phyloP scores from a whole-genome alignment of 169 alveolate genomes.

The Eimeria nieschulzi region DNA sequence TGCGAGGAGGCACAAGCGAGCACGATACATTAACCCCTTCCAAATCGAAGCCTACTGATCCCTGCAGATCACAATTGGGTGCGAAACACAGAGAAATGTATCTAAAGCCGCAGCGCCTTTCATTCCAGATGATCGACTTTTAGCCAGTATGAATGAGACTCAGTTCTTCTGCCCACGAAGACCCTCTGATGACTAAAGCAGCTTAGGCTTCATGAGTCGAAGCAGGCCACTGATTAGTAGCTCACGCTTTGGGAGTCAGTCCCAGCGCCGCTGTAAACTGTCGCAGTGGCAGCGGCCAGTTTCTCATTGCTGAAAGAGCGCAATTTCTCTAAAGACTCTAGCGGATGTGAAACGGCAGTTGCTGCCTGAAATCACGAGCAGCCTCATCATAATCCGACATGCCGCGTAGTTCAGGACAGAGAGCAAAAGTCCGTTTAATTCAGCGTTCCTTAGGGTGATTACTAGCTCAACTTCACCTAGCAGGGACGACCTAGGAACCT shows the following conservation, averaged over 20 bases:
- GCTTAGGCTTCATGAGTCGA: no score
- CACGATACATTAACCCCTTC: constrained; percentile 19
- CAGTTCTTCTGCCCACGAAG: no score
- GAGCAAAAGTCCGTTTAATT: no score
- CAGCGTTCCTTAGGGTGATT: no score
- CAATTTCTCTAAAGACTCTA: background rate
- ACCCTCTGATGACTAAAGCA: no score
- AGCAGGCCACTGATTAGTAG: no score
- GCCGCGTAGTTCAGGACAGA: no score
- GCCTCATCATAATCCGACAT: no score
- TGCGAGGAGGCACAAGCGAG: constrained; percentile 2
- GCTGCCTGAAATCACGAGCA: constrained; percentile 23
- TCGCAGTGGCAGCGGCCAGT: constrained; percentile 22
- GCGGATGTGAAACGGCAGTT: background rate
- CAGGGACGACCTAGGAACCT: no score
- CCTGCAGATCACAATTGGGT: constrained; percentile 34
- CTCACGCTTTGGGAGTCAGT: background rate
- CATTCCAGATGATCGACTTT: no score
- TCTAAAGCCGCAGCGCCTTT: background rate
- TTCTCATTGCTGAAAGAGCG: background rate
- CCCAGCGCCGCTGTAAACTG: background rate
- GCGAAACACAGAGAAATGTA: background rate
- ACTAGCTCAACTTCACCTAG: no score
- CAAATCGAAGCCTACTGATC: background rate
- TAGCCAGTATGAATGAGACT: no score